These are phyloP conservation scores for Furcasterigmium furcatum DNA, from an alignment of 2,329 filamentous ascomycete genomes.

Conservation along the genomic window DNA sequence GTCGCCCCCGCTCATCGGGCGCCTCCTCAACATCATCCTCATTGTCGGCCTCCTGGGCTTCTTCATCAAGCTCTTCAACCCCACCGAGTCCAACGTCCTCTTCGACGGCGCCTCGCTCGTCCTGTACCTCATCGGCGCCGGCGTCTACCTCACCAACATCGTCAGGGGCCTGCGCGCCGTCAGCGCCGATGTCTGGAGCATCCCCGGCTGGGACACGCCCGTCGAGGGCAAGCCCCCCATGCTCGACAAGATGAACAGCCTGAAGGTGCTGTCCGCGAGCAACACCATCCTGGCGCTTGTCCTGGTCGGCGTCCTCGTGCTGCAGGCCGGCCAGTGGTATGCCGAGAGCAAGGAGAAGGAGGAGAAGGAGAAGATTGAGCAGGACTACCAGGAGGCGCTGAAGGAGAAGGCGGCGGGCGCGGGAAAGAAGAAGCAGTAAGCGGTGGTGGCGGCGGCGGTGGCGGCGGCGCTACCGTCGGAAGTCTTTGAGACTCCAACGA, in stretches of 20 bases:
- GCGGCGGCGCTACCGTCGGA: no score
- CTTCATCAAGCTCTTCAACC: constrained; percentile 91
- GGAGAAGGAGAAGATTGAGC: constrained; percentile 66
- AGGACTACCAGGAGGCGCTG: constrained; percentile 28
- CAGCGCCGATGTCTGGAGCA: constrained; percentile 62
- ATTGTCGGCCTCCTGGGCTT: constrained; percentile 84
- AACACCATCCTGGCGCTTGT: constrained; percentile 96
- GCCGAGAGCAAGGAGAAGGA: constrained; percentile 89
- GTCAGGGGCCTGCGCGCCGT: constrained; percentile 90
- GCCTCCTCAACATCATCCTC: constrained; percentile 92
- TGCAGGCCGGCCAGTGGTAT: constrained; percentile 98
- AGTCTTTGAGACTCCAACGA: no score
- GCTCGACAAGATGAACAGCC: constrained; percentile 80
- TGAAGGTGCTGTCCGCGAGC: constrained; percentile 88
- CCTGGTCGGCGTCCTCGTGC: constrained; percentile 82
- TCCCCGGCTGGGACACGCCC: constrained; percentile 33
- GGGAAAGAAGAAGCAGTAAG: constrained; percentile 14
- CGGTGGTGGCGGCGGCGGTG: no score
- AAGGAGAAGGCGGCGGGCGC: constrained; percentile 1
- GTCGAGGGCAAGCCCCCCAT: constrained; percentile 37
- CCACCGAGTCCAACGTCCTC: constrained; percentile 90
- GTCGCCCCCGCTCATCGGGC: constrained; percentile 85
- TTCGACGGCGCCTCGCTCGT: constrained; percentile 84
- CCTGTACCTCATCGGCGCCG: constrained; percentile 81
- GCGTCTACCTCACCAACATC: constrained; percentile 94